Base-by-base conservation (phyloP, 768 basidiomycete genomes). In the Russula vinacea region DNA sequence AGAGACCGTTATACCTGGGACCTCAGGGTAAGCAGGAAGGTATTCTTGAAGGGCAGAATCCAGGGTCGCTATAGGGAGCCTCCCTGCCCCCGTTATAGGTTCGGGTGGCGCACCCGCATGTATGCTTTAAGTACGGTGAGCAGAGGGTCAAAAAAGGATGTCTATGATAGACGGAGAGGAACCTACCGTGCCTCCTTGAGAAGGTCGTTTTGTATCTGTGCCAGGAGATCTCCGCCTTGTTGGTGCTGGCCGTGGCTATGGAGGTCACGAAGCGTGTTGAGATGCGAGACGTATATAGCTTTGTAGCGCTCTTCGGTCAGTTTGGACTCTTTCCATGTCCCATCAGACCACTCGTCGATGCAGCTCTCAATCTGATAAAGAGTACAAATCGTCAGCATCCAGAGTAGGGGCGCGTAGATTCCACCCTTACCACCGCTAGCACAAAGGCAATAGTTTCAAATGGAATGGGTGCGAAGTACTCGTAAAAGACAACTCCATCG, bases 361-460 rank as follows among this genome's bases (percentile, higher is more conserved):
- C 62, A 64, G 52, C 57, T 59, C 52, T 64, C 53, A 22, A 64
- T 39, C 63, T 60, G 17, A 35, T 26, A 37, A 60, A n/a, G 19
- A 19, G 19, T 22, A 50, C 8, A 8, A 6, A 2, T 17, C 10
- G 4, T 65, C 39, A 59, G 26, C 5, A 51, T 49, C 13, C 22
- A 9, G 3, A 16, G 40, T 19, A 16, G n/a, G 26, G 1, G 24
- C 11, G 17, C 29, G 24, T 26, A 6, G 17, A 19, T 45, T 37
- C 9, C n/a, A 56, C n/a, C 14, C 64, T 19, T 45, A 65, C 64
- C 64, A 39, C 55, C 17, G 59, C 44, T 24, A 65, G 55, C 29
- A 37, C 40, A 35, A 65, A 55, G 24, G 59, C 47, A 8, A 65
- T 45, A 10, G 19, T 24, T 37, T 32, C 10, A 40, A 61, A 17